Percentiles rank a stretch among this genome's conserved stretches.
These are phyloP conservation scores for Epithele typhae DNA, from an alignment of 768 basidiomycete species.

Conservation along the genomic window DNA sequence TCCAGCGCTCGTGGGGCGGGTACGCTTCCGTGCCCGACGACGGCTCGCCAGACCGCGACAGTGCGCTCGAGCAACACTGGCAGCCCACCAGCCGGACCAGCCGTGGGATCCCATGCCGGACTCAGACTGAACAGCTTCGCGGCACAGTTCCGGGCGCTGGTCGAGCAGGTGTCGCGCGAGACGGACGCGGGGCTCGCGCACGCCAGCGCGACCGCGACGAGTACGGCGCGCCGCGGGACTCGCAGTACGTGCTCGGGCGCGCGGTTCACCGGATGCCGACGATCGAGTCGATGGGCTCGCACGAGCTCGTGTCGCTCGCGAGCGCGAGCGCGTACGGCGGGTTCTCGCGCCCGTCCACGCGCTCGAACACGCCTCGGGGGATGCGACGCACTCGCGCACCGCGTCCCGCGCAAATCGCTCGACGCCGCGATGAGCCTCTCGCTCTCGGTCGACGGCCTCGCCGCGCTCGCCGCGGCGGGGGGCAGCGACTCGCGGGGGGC, in stretches of 20 bases:
- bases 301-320: constrained; percentile 40
- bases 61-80: no score
- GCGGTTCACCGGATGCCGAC: constrained; percentile 75
- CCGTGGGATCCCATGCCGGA: constrained; percentile 20
- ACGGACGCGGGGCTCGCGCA: constrained; percentile 34
- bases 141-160: constrained; percentile 47
- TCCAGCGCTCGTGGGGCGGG: constrained; percentile 5
- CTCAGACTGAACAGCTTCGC: constrained; percentile 39
- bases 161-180: constrained; percentile 49
- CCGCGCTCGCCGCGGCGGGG: not conserved
- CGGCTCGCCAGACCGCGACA: not conserved
- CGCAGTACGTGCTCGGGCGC: constrained; percentile 58
- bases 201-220: not conserved
- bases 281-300: constrained; percentile 71
- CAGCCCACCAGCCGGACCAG: not conserved
- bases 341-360: constrained; percentile 24
- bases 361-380: constrained; percentile 23
- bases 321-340: constrained; percentile 11
- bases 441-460: constrained; percentile 13
- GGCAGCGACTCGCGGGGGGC: no score
- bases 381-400: constrained; percentile 15
- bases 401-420: constrained; percentile 23
- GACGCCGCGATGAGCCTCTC: constrained; percentile 22
- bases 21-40: constrained; percentile 12
- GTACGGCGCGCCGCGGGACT: constrained; percentile 33